Base-by-base conservation (phyloP, 352 stramenopile genomes). In the Elongisporangium senticosum region DNA sequence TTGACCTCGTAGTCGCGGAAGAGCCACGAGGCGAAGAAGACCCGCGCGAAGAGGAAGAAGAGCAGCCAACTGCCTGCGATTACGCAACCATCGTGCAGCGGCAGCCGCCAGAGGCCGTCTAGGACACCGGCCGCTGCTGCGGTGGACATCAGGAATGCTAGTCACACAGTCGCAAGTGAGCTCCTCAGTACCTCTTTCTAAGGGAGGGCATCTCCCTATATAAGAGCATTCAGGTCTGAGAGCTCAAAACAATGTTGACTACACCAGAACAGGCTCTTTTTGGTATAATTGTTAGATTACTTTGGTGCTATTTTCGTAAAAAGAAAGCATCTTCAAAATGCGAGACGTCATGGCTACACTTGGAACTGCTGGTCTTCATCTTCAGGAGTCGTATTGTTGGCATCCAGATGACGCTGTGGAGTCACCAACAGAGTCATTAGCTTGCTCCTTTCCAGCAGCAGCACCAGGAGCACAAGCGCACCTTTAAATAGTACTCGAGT, bases 401-500 rank as follows among this genome's bases (percentile, higher is more conserved):
- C 17, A 56, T 56, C 72, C 53, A 85, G 63, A 49, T 85, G 75
- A 51, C 75, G 75, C 75, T 85, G 24, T 7, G 56, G 47, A 65
- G 20, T 57, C 53, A 43, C 67, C 39, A 63, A 10, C 21, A 55
- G 7, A 33, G 17, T 47, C 15, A 55, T 22, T 40, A 49, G 24
- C 51, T 22, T 67, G 39, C 8, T n/a, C 51, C 13, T 43, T 37
- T n/a, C 22, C 23, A 49, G 13, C 15, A 23, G 28, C 52, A 55
- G n/a, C 17, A 33, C n/a, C n/a, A n/a, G 56, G 51, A 21, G 6
- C 23, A 23, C 19, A 61, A 39, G 28, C 67, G 19, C 59, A 93
- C 83, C 75, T 93, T 90, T 69, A 93, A 81, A 76, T 91, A 93
- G 64, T 79, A 93, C 67, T 90, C 77, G n/a, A 93, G 64, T 39